Evolutionary conservation across 208 protist species (phyloP).

Genomic region (Leishmania turanica): DNA sequence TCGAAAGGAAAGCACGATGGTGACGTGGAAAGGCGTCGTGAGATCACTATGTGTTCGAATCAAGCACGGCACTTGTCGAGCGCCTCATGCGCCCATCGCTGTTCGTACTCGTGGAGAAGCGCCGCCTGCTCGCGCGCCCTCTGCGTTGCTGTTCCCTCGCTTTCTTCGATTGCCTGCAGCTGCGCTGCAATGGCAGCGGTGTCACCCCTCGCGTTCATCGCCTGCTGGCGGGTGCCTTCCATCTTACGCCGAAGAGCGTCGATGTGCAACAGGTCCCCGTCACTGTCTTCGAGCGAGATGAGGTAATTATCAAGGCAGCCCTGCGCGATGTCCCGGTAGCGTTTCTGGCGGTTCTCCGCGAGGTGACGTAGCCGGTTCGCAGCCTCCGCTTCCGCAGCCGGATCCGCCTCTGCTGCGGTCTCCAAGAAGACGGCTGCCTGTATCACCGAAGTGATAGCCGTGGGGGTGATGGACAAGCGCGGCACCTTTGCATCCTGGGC

Average conservation of each 20-base stretch:
- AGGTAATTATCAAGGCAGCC: conserved; percentile 40
- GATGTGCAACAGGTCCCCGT: conserved; percentile 37
- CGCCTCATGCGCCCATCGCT: conserved; percentile 15
- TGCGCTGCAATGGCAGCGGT: conserved; percentile 6
- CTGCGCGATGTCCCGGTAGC: conserved; percentile 26
- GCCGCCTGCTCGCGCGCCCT: conserved; percentile 6
- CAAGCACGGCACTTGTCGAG: conserved; percentile 1
- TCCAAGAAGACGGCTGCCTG: conserved; percentile 6
- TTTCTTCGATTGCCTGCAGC: conserved; percentile 15
- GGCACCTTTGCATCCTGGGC: neutral
- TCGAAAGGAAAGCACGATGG: neutral
- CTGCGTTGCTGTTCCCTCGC: conserved; percentile 1
- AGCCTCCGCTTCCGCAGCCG: neutral
- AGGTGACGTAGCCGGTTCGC: neutral
- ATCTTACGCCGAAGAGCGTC: conserved; percentile 23
- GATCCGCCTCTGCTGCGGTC: neutral
- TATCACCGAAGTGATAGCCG: neutral
- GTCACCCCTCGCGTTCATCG: conserved; percentile 14
- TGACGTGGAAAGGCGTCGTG: neutral
- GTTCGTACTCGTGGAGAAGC: conserved; percentile 14
- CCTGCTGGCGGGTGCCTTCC: conserved; percentile 9
- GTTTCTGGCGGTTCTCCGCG: conserved; percentile 9
- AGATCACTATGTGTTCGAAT: neutral
- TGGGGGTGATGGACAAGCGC: conserved; percentile 6
- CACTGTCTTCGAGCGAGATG: conserved; percentile 54